phyloP scores from a whole-genome alignment of 2,329 filamentous ascomycete species.

The Colletotrichum sidae region DNA sequence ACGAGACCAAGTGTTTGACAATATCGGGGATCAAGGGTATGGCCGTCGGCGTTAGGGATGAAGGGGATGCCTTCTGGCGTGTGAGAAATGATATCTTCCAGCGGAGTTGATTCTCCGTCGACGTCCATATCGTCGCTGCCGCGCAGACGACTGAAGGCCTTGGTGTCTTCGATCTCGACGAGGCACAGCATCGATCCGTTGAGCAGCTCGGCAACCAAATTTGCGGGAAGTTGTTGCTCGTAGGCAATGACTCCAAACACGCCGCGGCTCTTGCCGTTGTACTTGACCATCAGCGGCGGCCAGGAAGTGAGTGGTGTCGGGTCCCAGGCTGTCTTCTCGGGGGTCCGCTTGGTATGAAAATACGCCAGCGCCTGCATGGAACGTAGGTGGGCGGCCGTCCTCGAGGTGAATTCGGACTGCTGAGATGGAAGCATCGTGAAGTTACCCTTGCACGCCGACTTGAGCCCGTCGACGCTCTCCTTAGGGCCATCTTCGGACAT shows the following conservation, averaged over 20 bases:
- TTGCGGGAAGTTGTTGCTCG: constrained; percentile 69
- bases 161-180: constrained; percentile 67
- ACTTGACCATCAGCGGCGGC: constrained; percentile 72
- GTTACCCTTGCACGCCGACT: constrained; percentile 53
- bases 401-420: constrained; percentile 62
- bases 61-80: constrained; percentile 70
- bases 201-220: constrained; percentile 72
- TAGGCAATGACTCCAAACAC: constrained; percentile 77
- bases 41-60: constrained; percentile 65
- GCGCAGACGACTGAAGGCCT: constrained; percentile 57
- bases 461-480: constrained; percentile 67
- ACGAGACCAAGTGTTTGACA: constrained; percentile 73
- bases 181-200: constrained; percentile 78
- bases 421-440: constrained; percentile 71
- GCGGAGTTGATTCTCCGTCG: constrained; percentile 19
- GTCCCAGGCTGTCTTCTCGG: constrained; percentile 58
- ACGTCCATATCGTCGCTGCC: constrained; percentile 36
- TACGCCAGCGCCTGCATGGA: constrained; percentile 86
- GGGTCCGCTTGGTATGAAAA: constrained; percentile 65
- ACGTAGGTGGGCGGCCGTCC: constrained; percentile 74
- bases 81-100: constrained; percentile 48
- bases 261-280: constrained; percentile 61
- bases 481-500: constrained; percentile 73
- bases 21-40: constrained; percentile 68
- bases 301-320: constrained; percentile 65